A percentile compares a stretch with the other conserved stretches of the same genome.
phyloP scores from a whole-genome alignment of 2,329 filamentous ascomycete species.

The Helminthosporium solani region DNA sequence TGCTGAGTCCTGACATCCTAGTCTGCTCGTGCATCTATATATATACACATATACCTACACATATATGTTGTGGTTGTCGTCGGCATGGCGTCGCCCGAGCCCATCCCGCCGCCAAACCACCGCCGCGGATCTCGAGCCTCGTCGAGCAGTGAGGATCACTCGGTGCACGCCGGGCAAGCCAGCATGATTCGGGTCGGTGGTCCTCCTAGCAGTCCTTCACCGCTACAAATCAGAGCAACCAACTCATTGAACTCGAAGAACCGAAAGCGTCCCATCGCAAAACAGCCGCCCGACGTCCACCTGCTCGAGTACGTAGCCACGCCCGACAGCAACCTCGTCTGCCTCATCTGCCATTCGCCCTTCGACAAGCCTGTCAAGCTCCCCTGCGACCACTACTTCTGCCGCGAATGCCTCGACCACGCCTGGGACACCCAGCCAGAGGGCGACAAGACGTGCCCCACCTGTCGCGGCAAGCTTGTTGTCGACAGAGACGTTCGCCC shows the following conservation, averaged over 20 bases:
- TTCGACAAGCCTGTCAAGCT: slow-evolving; percentile 60
- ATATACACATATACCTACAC: no score
- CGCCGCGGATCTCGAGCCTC: slow-evolving; percentile 37
- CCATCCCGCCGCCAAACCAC: slow-evolving; percentile 40
- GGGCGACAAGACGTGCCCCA: slow-evolving; percentile 53
- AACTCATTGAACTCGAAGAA: slow-evolving; percentile 41
- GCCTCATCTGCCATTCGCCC: slow-evolving; percentile 64
- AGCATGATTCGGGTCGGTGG: slow-evolving; percentile 39
- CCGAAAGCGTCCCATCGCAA: slow-evolving; percentile 35
- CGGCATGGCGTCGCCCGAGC: slow-evolving; percentile 38
- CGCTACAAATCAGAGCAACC: slow-evolving; percentile 41
- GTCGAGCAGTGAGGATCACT: slow-evolving; percentile 29
- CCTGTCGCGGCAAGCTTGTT: slow-evolving; percentile 54
- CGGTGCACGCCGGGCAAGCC: slow-evolving; percentile 16
- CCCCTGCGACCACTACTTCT: slow-evolving; percentile 65
- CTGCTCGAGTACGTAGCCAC: slow-evolving; percentile 54
- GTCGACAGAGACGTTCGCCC: slow-evolving; percentile 27
- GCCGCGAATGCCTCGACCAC: slow-evolving; percentile 56
- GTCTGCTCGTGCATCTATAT: no score
- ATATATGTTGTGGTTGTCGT: not conserved
- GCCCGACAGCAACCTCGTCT: slow-evolving; percentile 62
- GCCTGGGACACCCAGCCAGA: slow-evolving; percentile 35
- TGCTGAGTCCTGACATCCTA: no score
- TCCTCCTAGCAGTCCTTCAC: slow-evolving; percentile 41
- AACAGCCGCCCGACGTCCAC: slow-evolving; percentile 54